Conservation (phyloP, 345 rosid species). For the Brassica incana region DNA sequence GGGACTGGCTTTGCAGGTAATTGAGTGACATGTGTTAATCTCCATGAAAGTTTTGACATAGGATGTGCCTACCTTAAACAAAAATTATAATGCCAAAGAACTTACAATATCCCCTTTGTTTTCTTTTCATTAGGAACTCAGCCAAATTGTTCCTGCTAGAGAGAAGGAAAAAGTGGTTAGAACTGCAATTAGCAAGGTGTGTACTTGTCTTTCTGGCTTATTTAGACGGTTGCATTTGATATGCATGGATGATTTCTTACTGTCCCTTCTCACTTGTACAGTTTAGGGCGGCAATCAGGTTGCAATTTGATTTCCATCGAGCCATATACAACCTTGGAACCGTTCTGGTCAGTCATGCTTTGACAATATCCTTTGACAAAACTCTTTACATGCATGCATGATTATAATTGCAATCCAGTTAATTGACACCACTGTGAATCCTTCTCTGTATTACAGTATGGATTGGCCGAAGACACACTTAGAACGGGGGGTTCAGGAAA, state of each 20-base stretch:
- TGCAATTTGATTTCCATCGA: slow-evolving; percentile 96
- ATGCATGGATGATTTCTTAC: slow-evolving; percentile 1
- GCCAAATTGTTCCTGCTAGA: slow-evolving; percentile 93
- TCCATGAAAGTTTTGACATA: slow-evolving; percentile 16
- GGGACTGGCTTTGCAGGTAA: slow-evolving; percentile 98
- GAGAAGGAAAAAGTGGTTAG: slow-evolving; percentile 89
- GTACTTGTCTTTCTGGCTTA: slow-evolving; percentile 33
- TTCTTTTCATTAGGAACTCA: slow-evolving; percentile 66
- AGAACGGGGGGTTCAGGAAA: slow-evolving; percentile 71
- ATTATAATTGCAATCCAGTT: neutral
- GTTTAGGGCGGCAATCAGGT: slow-evolving; percentile 93
- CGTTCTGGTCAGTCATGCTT: slow-evolving; percentile 69
- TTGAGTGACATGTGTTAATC: slow-evolving; percentile 4
- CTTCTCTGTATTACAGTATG: slow-evolving; percentile 57
- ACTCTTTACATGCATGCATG: neutral
- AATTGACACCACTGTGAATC: neutral
- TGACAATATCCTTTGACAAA: slow-evolving; percentile 2
- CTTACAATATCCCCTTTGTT: neutral
- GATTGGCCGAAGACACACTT: slow-evolving; percentile 92
- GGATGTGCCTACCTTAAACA: neutral
- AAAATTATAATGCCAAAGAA: neutral
- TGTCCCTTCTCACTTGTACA: slow-evolving; percentile 40
- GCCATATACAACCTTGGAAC: slow-evolving; percentile 99
- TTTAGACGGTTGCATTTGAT: slow-evolving; percentile 32
- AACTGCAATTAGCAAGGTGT: slow-evolving; percentile 96